phyloP scores from a whole-genome alignment of 1,284 basidiomycete species.

The Agaricales sp. region DNA sequence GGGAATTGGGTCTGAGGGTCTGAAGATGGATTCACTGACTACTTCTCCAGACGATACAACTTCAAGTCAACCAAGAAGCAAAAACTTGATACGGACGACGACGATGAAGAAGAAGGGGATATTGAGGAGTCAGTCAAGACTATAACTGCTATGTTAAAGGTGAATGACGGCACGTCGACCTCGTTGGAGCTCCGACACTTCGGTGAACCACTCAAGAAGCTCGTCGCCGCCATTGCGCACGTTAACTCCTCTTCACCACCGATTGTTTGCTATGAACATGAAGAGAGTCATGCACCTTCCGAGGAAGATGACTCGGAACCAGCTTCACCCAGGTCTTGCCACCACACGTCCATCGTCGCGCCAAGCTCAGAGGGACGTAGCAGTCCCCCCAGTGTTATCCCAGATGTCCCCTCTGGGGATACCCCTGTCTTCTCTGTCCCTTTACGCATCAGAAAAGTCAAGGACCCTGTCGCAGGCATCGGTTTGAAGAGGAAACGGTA shows the following conservation, averaged over 20 bases:
- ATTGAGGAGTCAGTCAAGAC: constrained; percentile 62
- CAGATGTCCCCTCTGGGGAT: constrained; percentile 31
- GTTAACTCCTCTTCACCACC: constrained; percentile 11
- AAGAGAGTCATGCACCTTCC: constrained; percentile 39
- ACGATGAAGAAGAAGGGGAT: constrained; percentile 35
- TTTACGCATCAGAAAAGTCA: constrained; percentile 47
- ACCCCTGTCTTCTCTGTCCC: constrained; percentile 57
- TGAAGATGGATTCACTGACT: constrained; percentile 8
- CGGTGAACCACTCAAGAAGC: constrained; percentile 43
- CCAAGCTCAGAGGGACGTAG: neutral
- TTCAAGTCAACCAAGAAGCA: constrained; percentile 64
- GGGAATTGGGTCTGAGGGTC: too few species aligned
- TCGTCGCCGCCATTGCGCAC: constrained; percentile 61
- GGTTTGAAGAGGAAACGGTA: constrained; percentile 55
- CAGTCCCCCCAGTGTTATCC: neutral
- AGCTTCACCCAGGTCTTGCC: neutral
- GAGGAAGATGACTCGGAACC: constrained; percentile 45
- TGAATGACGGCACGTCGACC: constrained; percentile 23
- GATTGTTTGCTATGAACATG: neutral
- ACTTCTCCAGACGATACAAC: constrained; percentile 49
- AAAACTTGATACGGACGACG: constrained; percentile 34
- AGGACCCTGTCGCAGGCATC: constrained; percentile 32
- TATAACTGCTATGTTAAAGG: constrained; percentile 55
- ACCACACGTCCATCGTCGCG: neutral
- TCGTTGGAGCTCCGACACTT: constrained; percentile 12